Evolutionary conservation across 228 moss, liverwort and hornwort genomes (phyloP), one percentile per base, ranked within the genome.

Genomic region (Sphagnum magellanicum): DNA sequence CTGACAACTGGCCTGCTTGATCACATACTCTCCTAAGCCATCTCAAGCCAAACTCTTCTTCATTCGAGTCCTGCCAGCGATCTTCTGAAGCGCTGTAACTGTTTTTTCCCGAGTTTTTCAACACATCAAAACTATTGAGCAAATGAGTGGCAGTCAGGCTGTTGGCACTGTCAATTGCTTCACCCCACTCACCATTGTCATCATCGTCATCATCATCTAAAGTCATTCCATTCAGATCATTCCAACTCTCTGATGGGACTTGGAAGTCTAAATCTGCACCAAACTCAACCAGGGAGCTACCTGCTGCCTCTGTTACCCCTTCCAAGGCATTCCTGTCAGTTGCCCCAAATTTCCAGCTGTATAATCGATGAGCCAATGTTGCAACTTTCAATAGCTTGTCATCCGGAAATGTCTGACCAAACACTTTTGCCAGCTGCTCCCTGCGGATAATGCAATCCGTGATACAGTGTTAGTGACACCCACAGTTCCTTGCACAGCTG

Each of bases 11-110:
- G 73, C 90, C 79, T 63, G 78, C 88, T 78, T 81, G 74, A 67
- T 90, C 90, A 73, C 94, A 98, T 64, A 84, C 87, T 69, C 76
- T 73, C 65, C 89, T 90, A 75, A 83, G 91, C 93, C 91, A 91
- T 83, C 92, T 83, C 51, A 98, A 74, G 68, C 83, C 87, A 51
- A 82, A 15, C 50, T 71, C 81, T 72, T 74, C 76, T 67, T 90
- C 88, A 76, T 88, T 87, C 64, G 68, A 76, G 53, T 67, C 65
- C 57, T 61, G 76, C 70, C 68, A 79, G 49, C 74, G 75, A 75
- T 84, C 86, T 68, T 85, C 84, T 64, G 70, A 67, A n/a, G 63
- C 68, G 59, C 65, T 62, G 49, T 66, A 70, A 60, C 52, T 61
- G 32, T 65, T 14, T 9, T 67, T 63, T 75, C 77, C 52, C 63